Evolutionary conservation across 805 yeast species (phyloP).

Genomic region (Priceomyces castillae): DNA sequence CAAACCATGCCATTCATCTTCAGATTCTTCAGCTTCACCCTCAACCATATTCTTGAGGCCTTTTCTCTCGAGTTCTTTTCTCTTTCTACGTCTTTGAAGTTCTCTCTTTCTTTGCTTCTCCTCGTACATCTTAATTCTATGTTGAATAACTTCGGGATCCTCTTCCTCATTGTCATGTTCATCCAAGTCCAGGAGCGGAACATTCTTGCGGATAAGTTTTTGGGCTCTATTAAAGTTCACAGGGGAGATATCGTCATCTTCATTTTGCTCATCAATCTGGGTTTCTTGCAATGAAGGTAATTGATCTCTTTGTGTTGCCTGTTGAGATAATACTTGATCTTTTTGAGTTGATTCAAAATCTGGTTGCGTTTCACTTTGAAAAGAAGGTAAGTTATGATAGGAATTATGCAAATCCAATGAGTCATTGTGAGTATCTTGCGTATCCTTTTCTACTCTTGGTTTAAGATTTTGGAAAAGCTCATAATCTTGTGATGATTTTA

Average conservation of each 20-base stretch:
- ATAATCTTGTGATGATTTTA: conserved; percentile 4
- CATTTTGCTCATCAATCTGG: conserved; percentile 8
- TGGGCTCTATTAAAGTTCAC: conserved; percentile 23
- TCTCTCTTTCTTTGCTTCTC: conserved; percentile 36
- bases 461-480: conserved; percentile 29
- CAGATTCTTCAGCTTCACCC: conserved; percentile 85
- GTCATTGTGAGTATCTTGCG: conserved; percentile 7
- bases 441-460: conserved; percentile 15
- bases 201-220: conserved; percentile 17
- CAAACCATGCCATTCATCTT: conserved; percentile 81
- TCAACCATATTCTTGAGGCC: conserved; percentile 65
- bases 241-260: conserved; percentile 28
- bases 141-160: conserved; percentile 21
- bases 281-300: background rate
- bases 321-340: background rate
- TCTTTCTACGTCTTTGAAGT: conserved; percentile 28
- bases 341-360: conserved; percentile 11
- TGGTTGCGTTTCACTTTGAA: conserved; percentile 20
- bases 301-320: background rate
- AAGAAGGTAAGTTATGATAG: conserved; percentile 16
- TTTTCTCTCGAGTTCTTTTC: conserved; percentile 54
- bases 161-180: conserved; percentile 22
- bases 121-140: conserved; percentile 36
- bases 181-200: conserved; percentile 8
- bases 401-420: background rate